A percentile compares a stretch with the other conserved stretches of the same genome.
These are phyloP conservation scores for Eucalyptus tenuipes DNA, from an alignment of 345 rosid species.

Conservation along the genomic window DNA sequence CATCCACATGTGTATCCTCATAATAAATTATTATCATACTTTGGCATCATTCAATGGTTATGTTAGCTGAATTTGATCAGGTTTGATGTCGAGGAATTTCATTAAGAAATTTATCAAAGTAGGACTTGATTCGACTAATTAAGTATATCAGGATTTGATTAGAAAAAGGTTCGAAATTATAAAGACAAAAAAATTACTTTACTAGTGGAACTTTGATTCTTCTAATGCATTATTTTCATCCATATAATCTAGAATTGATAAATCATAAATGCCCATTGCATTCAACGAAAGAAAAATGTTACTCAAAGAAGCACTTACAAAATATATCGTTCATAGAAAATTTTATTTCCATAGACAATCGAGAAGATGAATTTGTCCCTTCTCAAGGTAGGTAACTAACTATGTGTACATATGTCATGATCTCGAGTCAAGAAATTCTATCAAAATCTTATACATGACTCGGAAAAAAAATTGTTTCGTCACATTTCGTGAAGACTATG, in stretches of 20 bases:
- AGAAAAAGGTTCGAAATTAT: neutral
- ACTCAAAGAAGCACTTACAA: neutral
- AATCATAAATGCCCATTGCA: neutral
- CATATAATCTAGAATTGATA: neutral
- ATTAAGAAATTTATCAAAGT: neutral
- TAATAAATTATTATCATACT: neutral
- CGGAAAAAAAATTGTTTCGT: neutral
- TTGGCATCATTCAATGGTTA: neutral
- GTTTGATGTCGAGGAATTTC: neutral
- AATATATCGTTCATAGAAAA: rapidly evolving
- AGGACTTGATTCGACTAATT: neutral
- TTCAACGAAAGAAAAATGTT: neutral
- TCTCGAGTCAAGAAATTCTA: neutral
- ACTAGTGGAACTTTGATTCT: neutral
- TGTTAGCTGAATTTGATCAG: neutral
- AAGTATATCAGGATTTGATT: neutral
- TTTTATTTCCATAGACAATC: neutral
- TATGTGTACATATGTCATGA: neutral
- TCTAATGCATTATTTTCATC: neutral
- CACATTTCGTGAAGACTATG: neutral
- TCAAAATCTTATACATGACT: neutral
- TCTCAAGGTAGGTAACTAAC: too few relatives aligned
- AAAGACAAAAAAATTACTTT: neutral
- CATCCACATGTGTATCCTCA: neutral
- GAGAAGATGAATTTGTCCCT: neutral